A percentile compares a stretch with the other conserved stretches of the same genome.
Evolutionary conservation across 2,329 filamentous ascomycete genomes (phyloP).

Genomic region (Cercospora sp.): DNA sequence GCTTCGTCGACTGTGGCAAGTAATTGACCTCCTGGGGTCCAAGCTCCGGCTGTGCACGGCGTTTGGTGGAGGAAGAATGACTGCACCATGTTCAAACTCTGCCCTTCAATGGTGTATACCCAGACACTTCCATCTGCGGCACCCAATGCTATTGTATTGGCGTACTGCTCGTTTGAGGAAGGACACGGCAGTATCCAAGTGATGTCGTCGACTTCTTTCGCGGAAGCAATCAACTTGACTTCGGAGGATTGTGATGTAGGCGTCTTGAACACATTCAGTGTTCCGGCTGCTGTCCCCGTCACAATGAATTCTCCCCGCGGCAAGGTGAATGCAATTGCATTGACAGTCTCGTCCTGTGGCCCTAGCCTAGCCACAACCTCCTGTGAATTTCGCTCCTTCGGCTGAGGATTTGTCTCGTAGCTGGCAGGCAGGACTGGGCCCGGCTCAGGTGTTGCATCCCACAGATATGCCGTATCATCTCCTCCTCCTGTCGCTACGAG

Average conservation of each 20-base stretch:
- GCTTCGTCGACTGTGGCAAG: slow-evolving; percentile 90
- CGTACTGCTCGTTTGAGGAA: slow-evolving; percentile 56
- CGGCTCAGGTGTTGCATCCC: slow-evolving; percentile 68
- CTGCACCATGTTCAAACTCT: slow-evolving; percentile 79
- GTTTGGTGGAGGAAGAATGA: slow-evolving; percentile 89
- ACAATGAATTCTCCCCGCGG: slow-evolving; percentile 80
- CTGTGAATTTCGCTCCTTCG: slow-evolving; percentile 60
- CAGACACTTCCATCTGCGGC: slow-evolving; percentile 90
- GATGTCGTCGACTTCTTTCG: slow-evolving; percentile 89
- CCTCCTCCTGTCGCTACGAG: slow-evolving; percentile 87
- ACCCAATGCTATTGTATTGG: slow-evolving; percentile 83
- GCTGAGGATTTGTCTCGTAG: slow-evolving; percentile 68
- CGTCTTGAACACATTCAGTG: slow-evolving; percentile 60
- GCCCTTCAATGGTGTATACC: slow-evolving; percentile 83
- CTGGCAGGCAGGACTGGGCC: slow-evolving; percentile 71
- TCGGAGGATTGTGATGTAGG: slow-evolving; percentile 28
- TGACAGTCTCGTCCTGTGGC: slow-evolving; percentile 91
- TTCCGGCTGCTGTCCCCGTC: slow-evolving; percentile 86
- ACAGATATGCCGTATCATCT: slow-evolving; percentile 82
- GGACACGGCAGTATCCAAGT: slow-evolving; percentile 86
- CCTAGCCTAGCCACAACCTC: slow-evolving; percentile 71
- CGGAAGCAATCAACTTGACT: slow-evolving; percentile 68
- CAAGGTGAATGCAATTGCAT: slow-evolving; percentile 78
- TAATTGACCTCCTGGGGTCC: slow-evolving; percentile 83
- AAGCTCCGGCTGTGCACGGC: slow-evolving; percentile 83